Evolutionary conservation across 345 rosid genomes (phyloP).

Genomic region (Populus ilicifolia): DNA sequence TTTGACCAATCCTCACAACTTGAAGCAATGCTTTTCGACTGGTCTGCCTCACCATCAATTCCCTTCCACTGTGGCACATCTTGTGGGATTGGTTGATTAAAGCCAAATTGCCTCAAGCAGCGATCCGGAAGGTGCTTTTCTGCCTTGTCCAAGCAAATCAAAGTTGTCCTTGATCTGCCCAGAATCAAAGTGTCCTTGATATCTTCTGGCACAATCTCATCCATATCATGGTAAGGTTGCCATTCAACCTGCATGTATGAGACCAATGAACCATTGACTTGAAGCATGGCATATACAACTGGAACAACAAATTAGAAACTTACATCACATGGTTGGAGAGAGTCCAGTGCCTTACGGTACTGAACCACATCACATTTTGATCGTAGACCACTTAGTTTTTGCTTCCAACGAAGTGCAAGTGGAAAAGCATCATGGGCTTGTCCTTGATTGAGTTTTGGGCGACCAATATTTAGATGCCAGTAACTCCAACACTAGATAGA

Average conservation of each 20-base stretch:
- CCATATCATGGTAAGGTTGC: constrained; percentile 71
- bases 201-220: constrained; percentile 57
- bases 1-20: constrained; percentile 79
- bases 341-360: constrained; percentile 79
- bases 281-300: neutral
- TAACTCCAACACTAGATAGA: constrained; percentile 84
- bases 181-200: constrained; percentile 50
- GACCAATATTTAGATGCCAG: constrained; percentile 78
- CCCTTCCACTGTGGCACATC: constrained; percentile 84
- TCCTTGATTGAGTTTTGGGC: constrained; percentile 80
- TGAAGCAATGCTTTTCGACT: constrained; percentile 67
- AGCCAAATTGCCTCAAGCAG: constrained; percentile 74
- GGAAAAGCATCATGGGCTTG: constrained; percentile 71
- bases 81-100: constrained; percentile 70
- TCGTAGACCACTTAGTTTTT: constrained; percentile 87
- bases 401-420: constrained; percentile 82
- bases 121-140: constrained; percentile 98
- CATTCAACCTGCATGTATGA: constrained; percentile 61
- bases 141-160: constrained; percentile 94
- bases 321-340: constrained; percentile 74
- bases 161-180: constrained; percentile 84
- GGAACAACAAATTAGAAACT: constrained; percentile 7
- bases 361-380: constrained; percentile 78
- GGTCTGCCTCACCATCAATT: constrained; percentile 82
- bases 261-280: neutral